A percentile compares a stretch with the other conserved stretches of the same genome.
phyloP scores from a whole-genome alignment of 202 grass and related monocot species.

The Carex sylvatica region DNA sequence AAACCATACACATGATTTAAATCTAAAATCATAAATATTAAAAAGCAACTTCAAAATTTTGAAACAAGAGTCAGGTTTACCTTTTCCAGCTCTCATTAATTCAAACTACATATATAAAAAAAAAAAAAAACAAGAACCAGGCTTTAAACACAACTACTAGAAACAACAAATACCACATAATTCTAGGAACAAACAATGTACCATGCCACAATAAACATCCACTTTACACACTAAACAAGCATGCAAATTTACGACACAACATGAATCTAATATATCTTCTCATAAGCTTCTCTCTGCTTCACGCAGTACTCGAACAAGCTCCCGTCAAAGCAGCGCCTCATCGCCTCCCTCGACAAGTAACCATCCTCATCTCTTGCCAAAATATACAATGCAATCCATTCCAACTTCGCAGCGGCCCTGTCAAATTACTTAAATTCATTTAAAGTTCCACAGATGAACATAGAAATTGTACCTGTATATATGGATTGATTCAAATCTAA shows the following conservation, averaged over 20 bases:
- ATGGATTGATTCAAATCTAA: background rate
- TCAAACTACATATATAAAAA: too few relatives aligned
- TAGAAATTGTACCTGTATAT: background rate
- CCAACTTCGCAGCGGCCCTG: slow-evolving; percentile 2
- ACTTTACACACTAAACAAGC: background rate
- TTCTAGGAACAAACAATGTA: background rate
- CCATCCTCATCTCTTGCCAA: slow-evolving; percentile 32
- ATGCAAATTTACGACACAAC: background rate
- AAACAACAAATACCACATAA: background rate
- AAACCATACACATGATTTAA: too few relatives aligned
- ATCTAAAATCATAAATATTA: too few relatives aligned
- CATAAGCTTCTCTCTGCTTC: slow-evolving; percentile 23
- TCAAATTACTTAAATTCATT: background rate
- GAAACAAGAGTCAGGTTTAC: too few relatives aligned
- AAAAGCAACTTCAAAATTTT: too few relatives aligned
- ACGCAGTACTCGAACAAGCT: slow-evolving; percentile 39
- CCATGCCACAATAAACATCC: background rate
- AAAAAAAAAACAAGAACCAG: background rate
- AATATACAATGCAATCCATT: slow-evolving; percentile 17
- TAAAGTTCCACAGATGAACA: background rate
- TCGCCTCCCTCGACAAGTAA: slow-evolving; percentile 23
- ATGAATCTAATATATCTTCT: background rate
- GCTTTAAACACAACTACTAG: background rate
- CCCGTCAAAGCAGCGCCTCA: slow-evolving; percentile 28
- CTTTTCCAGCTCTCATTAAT: too few relatives aligned